Evolutionary conservation across 106 monocot genomes (phyloP), one percentile per base, ranked within the genome.

Genomic region (Agapanthus africanus): DNA sequence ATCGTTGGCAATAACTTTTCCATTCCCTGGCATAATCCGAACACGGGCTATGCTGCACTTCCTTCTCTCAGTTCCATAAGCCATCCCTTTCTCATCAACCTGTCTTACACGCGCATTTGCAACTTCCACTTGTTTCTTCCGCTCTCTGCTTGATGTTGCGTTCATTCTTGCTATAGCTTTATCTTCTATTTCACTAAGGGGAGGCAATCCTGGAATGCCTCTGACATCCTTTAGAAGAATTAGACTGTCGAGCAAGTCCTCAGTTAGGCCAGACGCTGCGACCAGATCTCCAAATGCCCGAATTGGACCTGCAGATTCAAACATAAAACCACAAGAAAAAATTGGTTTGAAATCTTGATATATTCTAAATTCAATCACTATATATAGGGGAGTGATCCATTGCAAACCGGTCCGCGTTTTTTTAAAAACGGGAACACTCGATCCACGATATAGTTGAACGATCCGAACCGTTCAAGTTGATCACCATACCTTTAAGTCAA

Each of bases 21-120:
- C 97, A 71, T 82, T 78, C 35, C 97, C 92, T 37, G 87, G 97
- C 73, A 89, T 67, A 73, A 99, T 86, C 84, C 89, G 92, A 23
- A 99, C 97, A 77, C 92, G 86, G 21, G 97, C 89, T 50, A 92
- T 63, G 60, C 92, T 83, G 71, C 97, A 99, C 75, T 99, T 99
- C 74, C 92, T 89, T 84, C 84, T 80, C 37, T 89, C 97, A 18
- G 92, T 99, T 70, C 89, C 97, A 81, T 99, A 92, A 52, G 92
- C 88, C 70, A 92, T 86, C 73, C 92, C 97, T 66, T 90, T 92
- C 37, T 84, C 97, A 81, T 99, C 92, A 36, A 99, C 87, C 77
- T 79, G 64, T 66, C 87, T 80, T n/a, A 92, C 89, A 19, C 91
- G 79, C 68, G 89, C 76, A 54, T 85, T 77, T 41, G 89, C 73